These are phyloP conservation scores for Epichloe sylvatica DNA, from an alignment of 2,329 filamentous ascomycete species.

Conservation along the genomic window DNA sequence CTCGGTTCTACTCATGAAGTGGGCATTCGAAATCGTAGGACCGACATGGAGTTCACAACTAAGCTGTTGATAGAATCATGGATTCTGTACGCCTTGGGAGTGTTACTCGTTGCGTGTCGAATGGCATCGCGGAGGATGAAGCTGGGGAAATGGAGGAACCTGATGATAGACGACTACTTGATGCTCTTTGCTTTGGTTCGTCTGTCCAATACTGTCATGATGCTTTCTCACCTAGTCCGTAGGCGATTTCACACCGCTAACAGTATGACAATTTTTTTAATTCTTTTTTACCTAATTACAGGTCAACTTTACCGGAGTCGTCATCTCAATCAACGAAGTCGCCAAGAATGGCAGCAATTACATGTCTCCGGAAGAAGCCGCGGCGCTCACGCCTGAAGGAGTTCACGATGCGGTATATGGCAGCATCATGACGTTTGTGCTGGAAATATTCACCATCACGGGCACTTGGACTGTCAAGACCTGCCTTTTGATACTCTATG, in stretches of 20 bases:
- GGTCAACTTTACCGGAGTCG: conserved; percentile 21
- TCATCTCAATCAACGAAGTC: conserved; percentile 28
- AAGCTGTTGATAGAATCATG: conserved; percentile 17
- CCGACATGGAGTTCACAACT: conserved; percentile 14
- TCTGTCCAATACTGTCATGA: conserved; percentile 1
- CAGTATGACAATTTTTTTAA: neutral
- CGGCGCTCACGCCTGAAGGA: conserved; percentile 30
- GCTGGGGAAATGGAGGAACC: conserved; percentile 29
- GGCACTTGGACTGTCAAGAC: conserved; percentile 39
- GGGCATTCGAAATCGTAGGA: neutral
- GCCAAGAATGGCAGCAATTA: conserved; percentile 31
- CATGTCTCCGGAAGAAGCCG: conserved; percentile 21
- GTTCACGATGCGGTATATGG: conserved; percentile 31
- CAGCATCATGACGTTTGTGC: conserved; percentile 39
- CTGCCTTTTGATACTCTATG: conserved; percentile 38
- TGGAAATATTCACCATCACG: conserved; percentile 37
- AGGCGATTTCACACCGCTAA: neutral
- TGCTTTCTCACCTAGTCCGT: neutral
- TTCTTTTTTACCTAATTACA: neutral
- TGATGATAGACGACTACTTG: conserved; percentile 43
- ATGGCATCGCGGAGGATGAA: conserved; percentile 20
- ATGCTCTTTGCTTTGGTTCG: conserved; percentile 36
- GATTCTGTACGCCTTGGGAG: conserved; percentile 15
- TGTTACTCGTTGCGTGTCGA: conserved; percentile 13
- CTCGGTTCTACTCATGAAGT: neutral